Conservation (phyloP, 1,284 basidiomycete genomes). For the Puccinia brachypodii region DNA sequence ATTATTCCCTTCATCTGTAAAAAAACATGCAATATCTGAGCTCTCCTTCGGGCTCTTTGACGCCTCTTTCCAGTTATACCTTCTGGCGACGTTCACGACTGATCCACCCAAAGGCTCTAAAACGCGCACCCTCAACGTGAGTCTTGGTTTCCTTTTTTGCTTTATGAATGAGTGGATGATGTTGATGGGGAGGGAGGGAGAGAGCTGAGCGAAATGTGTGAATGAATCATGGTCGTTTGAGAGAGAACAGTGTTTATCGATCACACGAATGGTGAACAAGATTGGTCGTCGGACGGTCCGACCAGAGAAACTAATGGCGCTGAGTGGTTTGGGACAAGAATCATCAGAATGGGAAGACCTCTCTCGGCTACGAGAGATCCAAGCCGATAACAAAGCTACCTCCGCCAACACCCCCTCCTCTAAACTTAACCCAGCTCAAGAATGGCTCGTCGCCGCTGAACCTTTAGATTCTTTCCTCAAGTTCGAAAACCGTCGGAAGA, state of each 20-base stretch:
- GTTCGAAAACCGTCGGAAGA: conserved; percentile 4
- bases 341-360: background rate
- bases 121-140: conserved; percentile 33
- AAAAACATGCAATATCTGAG: background rate
- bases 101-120: conserved; percentile 34
- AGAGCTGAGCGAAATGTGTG: background rate
- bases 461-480: background rate
- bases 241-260: conserved; percentile 40
- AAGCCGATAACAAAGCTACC: background rate
- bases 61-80: conserved; percentile 16
- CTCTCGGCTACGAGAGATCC: background rate
- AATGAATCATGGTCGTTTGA: background rate
- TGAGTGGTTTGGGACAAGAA: conserved; percentile 17
- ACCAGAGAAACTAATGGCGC: conserved; percentile 10
- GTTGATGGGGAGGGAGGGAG: too few species aligned
- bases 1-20: too few species aligned
- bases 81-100: conserved; percentile 36
- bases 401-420: background rate
- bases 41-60: too few species aligned
- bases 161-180: background rate
- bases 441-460: conserved; percentile 21
- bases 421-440: conserved; percentile 20
- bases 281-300: conserved; percentile 36
- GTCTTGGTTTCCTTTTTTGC: background rate
- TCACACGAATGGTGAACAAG: conserved; percentile 42